A percentile compares a stretch with the other conserved stretches of the same genome.
Conservation (phyloP, 768 basidiomycete species). For the Russula brevipes region DNA sequence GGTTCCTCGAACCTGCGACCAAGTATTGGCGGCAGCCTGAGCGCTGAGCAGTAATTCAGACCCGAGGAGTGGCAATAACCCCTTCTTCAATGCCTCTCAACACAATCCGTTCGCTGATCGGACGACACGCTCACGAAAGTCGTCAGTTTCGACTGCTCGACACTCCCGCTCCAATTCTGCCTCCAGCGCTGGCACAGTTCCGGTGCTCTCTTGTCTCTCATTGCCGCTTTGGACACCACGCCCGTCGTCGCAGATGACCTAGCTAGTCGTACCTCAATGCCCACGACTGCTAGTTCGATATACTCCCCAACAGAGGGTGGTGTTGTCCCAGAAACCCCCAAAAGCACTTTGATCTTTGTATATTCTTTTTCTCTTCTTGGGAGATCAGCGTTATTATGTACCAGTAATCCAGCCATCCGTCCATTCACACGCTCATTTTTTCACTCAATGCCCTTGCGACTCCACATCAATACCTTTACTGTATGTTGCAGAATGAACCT, state of each 20-base stretch:
- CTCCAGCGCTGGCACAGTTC: conserved; percentile 8
- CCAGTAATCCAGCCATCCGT: not conserved
- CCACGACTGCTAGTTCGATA: conserved; percentile 5
- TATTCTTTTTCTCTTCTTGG: not conserved
- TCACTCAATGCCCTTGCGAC: conserved; percentile 5
- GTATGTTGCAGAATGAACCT: not conserved
- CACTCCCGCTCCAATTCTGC: conserved; percentile 16
- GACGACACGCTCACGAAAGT: conserved; percentile 14
- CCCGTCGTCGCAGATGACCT: not conserved
- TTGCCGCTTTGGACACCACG: conserved; percentile 19
- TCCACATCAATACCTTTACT: conserved; percentile 17
- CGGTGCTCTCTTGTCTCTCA: conserved; percentile 19
- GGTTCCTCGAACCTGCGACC: conserved; percentile 7
- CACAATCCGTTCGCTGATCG: conserved; percentile 24
- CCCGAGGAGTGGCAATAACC: conserved; percentile 12
- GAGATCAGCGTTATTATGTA: conserved; percentile 15
- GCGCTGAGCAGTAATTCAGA: not conserved
- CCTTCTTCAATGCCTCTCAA: conserved; percentile 23
- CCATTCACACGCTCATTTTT: not conserved
- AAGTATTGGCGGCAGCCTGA: not conserved
- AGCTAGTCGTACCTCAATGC: conserved; percentile 1
- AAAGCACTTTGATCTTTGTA: conserved; percentile 20
- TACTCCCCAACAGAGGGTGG: conserved; percentile 1
- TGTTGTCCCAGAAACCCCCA: not conserved
- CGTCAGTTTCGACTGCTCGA: conserved; percentile 16